Conservation (phyloP, 1,139 yeast species). For the Taphrina confusa region DNA sequence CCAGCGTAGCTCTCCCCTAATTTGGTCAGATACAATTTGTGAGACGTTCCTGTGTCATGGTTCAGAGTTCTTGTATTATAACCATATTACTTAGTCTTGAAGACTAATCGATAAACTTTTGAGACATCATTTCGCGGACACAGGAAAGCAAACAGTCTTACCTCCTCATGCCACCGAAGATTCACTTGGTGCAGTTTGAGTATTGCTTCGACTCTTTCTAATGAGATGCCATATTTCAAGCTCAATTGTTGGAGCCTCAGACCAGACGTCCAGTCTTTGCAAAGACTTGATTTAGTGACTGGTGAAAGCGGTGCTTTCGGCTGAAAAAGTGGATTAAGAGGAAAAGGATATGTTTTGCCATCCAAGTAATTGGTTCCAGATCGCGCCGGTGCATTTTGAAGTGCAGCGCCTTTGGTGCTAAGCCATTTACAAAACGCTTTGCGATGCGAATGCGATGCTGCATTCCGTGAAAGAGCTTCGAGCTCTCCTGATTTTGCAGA, state of each 20-base stretch:
- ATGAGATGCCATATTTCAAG: conserved; percentile 22
- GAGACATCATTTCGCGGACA: conserved; percentile 1
- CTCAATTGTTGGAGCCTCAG: conserved; percentile 22
- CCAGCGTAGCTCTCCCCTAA: conserved; percentile 16
- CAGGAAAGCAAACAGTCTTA: not conserved
- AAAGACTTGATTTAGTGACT: not conserved
- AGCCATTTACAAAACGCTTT: conserved; percentile 25
- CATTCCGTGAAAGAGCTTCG: conserved; percentile 17
- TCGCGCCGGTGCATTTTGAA: not conserved
- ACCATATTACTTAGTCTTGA: conserved; percentile 30
- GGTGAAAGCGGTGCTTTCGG: conserved; percentile 17
- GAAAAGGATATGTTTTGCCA: conserved; percentile 28
- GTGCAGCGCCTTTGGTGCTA: not conserved
- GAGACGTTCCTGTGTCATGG: too few species aligned
- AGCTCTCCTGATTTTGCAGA: too few species aligned
- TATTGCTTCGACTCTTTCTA: conserved; percentile 27
- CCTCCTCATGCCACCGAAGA: conserved; percentile 9
- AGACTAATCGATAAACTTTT: conserved; percentile 29
- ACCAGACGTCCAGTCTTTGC: conserved; percentile 19
- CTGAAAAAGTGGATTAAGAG: conserved; percentile 22
- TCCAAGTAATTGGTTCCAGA: conserved; percentile 30
- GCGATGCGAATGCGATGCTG: conserved; percentile 15
- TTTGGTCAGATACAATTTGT: not conserved
- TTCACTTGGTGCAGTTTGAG: conserved; percentile 13
- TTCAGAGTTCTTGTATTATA: not conserved